Base-by-base conservation (phyloP, 148 eudicot species). In the Nepenthes mirabilis region DNA sequence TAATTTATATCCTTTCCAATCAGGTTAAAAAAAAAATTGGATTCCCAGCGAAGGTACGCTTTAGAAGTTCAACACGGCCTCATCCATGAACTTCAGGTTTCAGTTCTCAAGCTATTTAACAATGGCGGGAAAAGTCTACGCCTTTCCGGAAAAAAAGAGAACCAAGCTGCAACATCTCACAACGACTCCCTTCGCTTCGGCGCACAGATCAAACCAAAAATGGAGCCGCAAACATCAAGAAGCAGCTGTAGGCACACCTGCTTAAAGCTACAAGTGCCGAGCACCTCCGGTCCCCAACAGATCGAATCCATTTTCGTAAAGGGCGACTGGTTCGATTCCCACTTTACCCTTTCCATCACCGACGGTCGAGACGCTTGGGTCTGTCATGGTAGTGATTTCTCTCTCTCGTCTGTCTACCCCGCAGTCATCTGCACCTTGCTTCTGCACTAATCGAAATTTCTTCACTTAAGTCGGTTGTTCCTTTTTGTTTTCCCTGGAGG, bases 331-430 rank as follows among this genome's bases (percentile, higher is more conserved):
- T 75, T 62, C 65, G 51, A 75, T 45, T 62, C 81, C 47, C 87
- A 75, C 62, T 91, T 91, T 61, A 65, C 79, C 53, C 81, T 91
- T 71, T 63, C 65, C 78, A 75, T 91, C 63, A 77, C 87, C 50
- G 78, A 87, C 64, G 93, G 87, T 23, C 79, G 34, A 36, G 32
- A 73, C 13, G 76, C 97, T 51, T 91, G 97, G 97, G 71, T 75
- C 37, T 83, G 88, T 77, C 50, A 59, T 40, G 91, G 97, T 87
- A 75, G 43, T 50, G 2, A 3, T 2, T 14, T 14, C 33, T 55
- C 12, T 37, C 63, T 55, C 36, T 55, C 36, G 32, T 49, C 33
- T 37, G 2, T 23, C 23, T 23, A 32, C 14, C 47, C 51, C 36
- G 35, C 14, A 4, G 6, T 34, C 36, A 1, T 23, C 23, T 23